A percentile compares a stretch with the other conserved stretches of the same genome.
Conservation (phyloP, 1,139 yeast genomes). For the Geotrichum citri-aurantii region DNA sequence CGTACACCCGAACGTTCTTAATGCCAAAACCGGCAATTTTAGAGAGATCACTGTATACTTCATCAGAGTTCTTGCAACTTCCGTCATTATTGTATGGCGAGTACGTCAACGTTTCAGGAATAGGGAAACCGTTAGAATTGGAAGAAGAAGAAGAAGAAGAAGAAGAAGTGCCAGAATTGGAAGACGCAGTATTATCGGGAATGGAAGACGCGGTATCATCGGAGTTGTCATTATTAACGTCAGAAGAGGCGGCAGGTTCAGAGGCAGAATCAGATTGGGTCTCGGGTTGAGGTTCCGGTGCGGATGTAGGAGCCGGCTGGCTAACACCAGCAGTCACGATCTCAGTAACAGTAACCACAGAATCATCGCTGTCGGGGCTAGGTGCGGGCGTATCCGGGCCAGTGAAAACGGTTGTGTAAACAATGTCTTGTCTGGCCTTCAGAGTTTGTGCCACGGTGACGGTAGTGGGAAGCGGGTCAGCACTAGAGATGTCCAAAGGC, state of each 20-base stretch:
- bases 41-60: constrained; percentile 55
- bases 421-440: constrained; percentile 4
- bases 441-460: not conserved
- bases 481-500: not conserved
- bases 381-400: not conserved
- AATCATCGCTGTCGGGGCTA: not conserved
- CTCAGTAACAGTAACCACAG: not conserved
- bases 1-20: constrained; percentile 64
- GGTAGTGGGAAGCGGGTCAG: not conserved
- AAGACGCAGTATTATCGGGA: not conserved
- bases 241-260: not conserved
- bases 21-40: constrained; percentile 58
- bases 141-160: not conserved
- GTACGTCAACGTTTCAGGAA: constrained; percentile 62
- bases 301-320: not conserved
- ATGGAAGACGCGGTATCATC: not conserved
- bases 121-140: constrained; percentile 18
- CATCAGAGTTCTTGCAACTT: constrained; percentile 53
- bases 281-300: too few species aligned
- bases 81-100: constrained; percentile 72
- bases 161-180: not conserved
- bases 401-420: constrained; percentile 2
- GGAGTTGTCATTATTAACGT: not conserved
- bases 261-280: not conserved
- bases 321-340: not conserved